Conservation (phyloP, 2,329 filamentous ascomycete genomes). For the Teratosphaeria viscida region DNA sequence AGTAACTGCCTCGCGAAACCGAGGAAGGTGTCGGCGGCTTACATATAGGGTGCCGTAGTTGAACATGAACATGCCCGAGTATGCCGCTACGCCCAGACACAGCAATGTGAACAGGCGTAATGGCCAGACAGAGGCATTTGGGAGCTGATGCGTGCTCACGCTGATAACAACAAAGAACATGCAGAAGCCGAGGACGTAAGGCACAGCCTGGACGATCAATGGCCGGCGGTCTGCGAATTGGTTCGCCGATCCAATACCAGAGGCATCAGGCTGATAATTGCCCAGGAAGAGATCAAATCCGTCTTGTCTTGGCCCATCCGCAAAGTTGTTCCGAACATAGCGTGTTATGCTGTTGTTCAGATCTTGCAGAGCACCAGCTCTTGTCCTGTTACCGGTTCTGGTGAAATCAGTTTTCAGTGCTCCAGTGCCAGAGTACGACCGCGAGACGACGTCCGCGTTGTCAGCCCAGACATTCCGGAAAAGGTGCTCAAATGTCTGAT, state of each 20-base stretch:
- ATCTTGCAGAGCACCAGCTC: slow-evolving; percentile 74
- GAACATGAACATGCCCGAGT: slow-evolving; percentile 67
- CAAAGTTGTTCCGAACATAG: slow-evolving; percentile 89
- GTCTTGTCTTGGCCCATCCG: slow-evolving; percentile 88
- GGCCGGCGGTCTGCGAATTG: slow-evolving; percentile 80
- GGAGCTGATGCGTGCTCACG: slow-evolving; percentile 58
- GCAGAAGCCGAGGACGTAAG: slow-evolving; percentile 79
- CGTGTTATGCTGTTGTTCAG: slow-evolving; percentile 77
- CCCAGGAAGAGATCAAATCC: slow-evolving; percentile 92
- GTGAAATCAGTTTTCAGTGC: slow-evolving; percentile 98
- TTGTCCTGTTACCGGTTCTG: slow-evolving; percentile 81
- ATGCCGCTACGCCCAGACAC: slow-evolving; percentile 60
- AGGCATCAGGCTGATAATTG: slow-evolving; percentile 62
- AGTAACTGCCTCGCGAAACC: slow-evolving; percentile 6
- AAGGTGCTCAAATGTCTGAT: slow-evolving; percentile 71
- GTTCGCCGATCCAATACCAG: slow-evolving; percentile 58
- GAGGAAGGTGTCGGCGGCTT: slow-evolving; percentile 36
- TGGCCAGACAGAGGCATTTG: slow-evolving; percentile 68
- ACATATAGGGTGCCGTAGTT: slow-evolving; percentile 88
- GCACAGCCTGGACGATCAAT: slow-evolving; percentile 81
- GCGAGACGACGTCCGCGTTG: slow-evolving; percentile 91
- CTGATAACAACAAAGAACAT: slow-evolving; percentile 72
- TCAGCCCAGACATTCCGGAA: slow-evolving; percentile 99
- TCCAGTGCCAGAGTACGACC: slow-evolving; percentile 87
- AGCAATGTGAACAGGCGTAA: slow-evolving; percentile 72